A percentile compares a stretch with the other conserved stretches of the same genome.
phyloP scores from a whole-genome alignment of 345 rosid genomes.

The Theobroma cacao region DNA sequence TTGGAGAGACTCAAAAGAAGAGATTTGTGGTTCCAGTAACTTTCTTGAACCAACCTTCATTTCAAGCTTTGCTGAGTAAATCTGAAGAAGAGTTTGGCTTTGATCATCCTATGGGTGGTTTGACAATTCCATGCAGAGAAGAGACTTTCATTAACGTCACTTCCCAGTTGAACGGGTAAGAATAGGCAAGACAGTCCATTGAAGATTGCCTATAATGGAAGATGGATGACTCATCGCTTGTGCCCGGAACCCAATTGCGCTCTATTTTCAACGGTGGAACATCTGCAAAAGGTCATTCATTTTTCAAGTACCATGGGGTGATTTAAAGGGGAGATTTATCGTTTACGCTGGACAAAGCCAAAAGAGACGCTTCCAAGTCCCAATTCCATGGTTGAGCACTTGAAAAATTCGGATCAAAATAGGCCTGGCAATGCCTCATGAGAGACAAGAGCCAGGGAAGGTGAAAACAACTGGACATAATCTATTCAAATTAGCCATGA shows the following conservation, averaged over 20 bases:
- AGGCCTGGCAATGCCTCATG: not conserved
- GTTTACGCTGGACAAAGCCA: not conserved
- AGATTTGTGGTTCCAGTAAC: conserved; percentile 24
- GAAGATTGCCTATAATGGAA: not conserved
- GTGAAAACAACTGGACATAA: not conserved
- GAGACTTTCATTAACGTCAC: conserved; percentile 29
- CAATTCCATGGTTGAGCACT: not conserved
- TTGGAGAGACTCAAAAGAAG: conserved; percentile 30
- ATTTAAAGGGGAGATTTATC: not conserved
- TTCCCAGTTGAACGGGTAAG: conserved; percentile 15
- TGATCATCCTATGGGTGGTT: conserved; percentile 41
- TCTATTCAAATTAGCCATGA: not conserved
- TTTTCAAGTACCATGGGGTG: not conserved
- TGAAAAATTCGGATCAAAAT: not conserved
- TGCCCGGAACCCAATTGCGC: not conserved
- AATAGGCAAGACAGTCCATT: not conserved
- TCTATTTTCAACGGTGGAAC: not conserved
- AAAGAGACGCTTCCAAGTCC: not conserved
- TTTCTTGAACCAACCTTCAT: conserved; percentile 24
- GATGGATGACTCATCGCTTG: not conserved
- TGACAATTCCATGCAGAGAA: conserved; percentile 42
- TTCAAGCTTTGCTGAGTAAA: conserved; percentile 23
- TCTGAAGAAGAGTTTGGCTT: conserved; percentile 44
- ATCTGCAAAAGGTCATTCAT: not conserved
- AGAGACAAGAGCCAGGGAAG: not conserved